Evolutionary conservation across 2,329 filamentous ascomycete genomes (phyloP).

Genomic region (Ambrosiella xylebori): DNA sequence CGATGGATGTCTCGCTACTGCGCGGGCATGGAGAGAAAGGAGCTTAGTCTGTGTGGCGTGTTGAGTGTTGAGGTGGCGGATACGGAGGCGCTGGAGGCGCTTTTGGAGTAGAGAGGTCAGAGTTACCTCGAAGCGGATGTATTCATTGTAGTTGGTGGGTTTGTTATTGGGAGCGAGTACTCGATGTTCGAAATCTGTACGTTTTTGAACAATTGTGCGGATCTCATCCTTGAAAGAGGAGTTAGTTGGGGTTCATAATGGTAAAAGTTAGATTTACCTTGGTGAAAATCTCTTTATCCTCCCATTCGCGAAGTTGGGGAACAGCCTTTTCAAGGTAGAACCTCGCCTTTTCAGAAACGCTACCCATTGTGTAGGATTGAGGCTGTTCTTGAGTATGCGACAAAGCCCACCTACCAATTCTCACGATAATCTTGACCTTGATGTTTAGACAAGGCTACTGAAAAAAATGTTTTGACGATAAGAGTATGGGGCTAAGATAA

Average conservation of each 20-base stretch:
- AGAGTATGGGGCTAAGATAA: slow-evolving; percentile 10
- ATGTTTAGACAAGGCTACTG: slow-evolving; percentile 12
- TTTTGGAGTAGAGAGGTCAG: slow-evolving; percentile 65
- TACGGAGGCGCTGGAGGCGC: slow-evolving; percentile 62
- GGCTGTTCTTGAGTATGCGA: background rate
- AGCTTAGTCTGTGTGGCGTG: slow-evolving; percentile 66
- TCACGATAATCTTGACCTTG: no score
- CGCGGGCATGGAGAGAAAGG: slow-evolving; percentile 78
- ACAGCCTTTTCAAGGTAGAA: slow-evolving; percentile 89
- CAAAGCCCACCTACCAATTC: no score
- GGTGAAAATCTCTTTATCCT: slow-evolving; percentile 79
- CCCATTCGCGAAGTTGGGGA: slow-evolving; percentile 80
- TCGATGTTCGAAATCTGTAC: slow-evolving; percentile 84
- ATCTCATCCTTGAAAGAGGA: slow-evolving; percentile 57
- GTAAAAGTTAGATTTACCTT: slow-evolving; percentile 33
- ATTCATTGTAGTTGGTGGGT: slow-evolving; percentile 65
- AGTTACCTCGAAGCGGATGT: slow-evolving; percentile 55
- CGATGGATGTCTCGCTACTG: slow-evolving; percentile 66
- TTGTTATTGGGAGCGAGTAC: slow-evolving; percentile 66
- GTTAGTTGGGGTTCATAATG: slow-evolving; percentile 4
- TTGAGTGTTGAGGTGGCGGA: slow-evolving; percentile 47
- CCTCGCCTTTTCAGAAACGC: slow-evolving; percentile 79
- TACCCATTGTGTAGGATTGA: slow-evolving; percentile 43
- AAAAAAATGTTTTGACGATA: slow-evolving; percentile 11
- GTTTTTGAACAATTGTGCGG: slow-evolving; percentile 68